Evolutionary conservation across 2,329 filamentous ascomycete species (phyloP).

Genomic region (Fusarium nisikadoi): DNA sequence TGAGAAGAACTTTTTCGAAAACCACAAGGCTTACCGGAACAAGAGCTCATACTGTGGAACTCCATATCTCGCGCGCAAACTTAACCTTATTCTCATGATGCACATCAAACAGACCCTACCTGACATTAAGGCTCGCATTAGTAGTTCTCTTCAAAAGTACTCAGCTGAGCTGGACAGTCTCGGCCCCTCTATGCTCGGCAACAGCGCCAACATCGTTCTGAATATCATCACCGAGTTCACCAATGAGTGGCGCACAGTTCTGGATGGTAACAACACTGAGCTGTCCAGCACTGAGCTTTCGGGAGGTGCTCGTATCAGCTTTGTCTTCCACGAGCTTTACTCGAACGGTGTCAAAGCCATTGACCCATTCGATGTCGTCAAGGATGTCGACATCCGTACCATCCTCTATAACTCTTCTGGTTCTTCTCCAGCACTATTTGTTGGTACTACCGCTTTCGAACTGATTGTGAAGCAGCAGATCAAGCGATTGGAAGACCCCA

Average conservation of each 20-base stretch:
- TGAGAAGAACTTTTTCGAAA: conserved; percentile 97
- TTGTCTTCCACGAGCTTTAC: conserved; percentile 99
- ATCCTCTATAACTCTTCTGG: conserved; percentile 99
- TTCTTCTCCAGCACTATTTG: conserved; percentile 94
- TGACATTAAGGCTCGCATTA: conserved; percentile 97
- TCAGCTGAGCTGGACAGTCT: conserved; percentile 81
- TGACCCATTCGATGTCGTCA: conserved; percentile 96
- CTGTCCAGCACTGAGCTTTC: conserved; percentile 94
- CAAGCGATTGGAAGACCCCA: conserved; percentile 94
- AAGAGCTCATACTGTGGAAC: conserved; percentile 99
- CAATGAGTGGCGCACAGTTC: conserved; percentile 94
- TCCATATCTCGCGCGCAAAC: conserved; percentile 93
- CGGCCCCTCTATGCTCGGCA: conserved; percentile 94
- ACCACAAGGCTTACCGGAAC: conserved; percentile 97
- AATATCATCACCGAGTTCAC: conserved; percentile 99
- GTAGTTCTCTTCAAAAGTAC: conserved; percentile 95
- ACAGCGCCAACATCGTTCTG: conserved; percentile 94
- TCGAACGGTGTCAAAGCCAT: conserved; percentile 97
- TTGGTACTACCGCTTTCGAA: conserved; percentile 98
- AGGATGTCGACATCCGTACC: conserved; percentile 96
- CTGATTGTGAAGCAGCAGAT: conserved; percentile 99
- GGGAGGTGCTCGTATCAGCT: conserved; percentile 96
- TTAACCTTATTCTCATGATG: conserved; percentile 99
- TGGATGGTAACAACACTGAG: conserved; percentile 97
- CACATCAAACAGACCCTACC: conserved; percentile 99